Conservation (phyloP, 164 flowering plant species). For the Amborella trichopoda region DNA sequence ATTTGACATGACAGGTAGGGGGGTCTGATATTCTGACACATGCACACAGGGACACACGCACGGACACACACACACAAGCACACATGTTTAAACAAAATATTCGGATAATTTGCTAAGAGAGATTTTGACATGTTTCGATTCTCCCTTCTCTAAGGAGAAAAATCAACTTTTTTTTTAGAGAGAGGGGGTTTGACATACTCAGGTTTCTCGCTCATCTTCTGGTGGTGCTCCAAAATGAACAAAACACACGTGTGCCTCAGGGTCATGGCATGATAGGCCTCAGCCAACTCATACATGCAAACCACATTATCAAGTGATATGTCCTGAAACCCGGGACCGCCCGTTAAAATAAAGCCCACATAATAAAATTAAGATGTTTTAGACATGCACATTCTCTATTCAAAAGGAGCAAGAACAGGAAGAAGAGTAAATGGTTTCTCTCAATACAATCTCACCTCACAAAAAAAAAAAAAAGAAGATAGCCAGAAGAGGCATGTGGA, state of each 20-base stretch:
- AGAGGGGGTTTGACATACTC: conserved; percentile 41
- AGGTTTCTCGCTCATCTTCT: conserved; percentile 49
- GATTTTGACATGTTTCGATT: neutral
- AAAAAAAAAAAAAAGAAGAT: neutral
- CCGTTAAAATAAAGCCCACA: too few relatives aligned
- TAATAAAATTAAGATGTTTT: too few relatives aligned
- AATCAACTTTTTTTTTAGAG: neutral
- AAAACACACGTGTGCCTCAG: conserved; percentile 76
- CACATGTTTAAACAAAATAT: neutral
- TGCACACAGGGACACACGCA: neutral
- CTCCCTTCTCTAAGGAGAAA: neutral
- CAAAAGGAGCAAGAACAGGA: neutral
- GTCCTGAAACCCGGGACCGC: too few relatives aligned
- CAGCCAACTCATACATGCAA: conserved; percentile 93
- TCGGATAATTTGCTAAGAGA: neutral
- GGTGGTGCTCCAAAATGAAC: conserved; percentile 76
- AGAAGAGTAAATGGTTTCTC: neutral
- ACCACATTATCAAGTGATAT: conserved; percentile 77
- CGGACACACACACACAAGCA: neutral
- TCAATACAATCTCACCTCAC: neutral
- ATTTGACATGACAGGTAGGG: neutral
- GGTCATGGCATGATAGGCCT: conserved; percentile 82
- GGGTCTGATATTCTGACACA: neutral
- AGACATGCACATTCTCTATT: too few relatives aligned
- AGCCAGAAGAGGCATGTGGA: neutral